These are phyloP conservation scores for Plantago coronopus DNA, from an alignment of 305 asterid genomes.

Conservation along the genomic window DNA sequence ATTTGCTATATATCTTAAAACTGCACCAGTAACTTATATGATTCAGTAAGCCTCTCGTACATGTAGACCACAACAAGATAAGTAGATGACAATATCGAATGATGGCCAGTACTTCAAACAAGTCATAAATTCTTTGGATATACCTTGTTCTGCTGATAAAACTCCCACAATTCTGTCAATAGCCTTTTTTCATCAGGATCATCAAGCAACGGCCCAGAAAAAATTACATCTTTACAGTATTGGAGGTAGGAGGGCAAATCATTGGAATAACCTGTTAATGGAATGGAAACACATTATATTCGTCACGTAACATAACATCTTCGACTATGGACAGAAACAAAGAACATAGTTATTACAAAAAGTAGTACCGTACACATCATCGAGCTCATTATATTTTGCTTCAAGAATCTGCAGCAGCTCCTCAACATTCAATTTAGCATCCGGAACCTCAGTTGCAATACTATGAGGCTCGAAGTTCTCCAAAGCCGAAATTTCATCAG, in stretches of 20 bases:
- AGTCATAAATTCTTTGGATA: background rate
- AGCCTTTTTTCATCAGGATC: conserved; percentile 53
- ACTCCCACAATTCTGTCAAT: conserved; percentile 53
- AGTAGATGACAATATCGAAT: too few relatives aligned
- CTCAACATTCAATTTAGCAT: conserved; percentile 30
- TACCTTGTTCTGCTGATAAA: conserved; percentile 55
- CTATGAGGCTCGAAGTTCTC: conserved; percentile 21
- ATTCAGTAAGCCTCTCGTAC: too few relatives aligned
- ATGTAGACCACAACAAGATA: too few relatives aligned
- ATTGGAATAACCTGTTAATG: conserved; percentile 44
- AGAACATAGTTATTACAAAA: background rate
- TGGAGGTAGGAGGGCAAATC: conserved; percentile 66
- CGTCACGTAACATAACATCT: conserved; percentile 10
- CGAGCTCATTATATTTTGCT: conserved; percentile 43
- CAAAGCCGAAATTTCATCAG: conserved; percentile 25
- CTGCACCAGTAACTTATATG: too few relatives aligned
- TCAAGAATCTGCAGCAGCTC: conserved; percentile 55
- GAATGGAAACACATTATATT: conserved; percentile 15
- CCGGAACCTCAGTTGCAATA: conserved; percentile 20
- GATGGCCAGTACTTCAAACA: too few relatives aligned
- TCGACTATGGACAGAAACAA: conserved; percentile 11
- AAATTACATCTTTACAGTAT: conserved; percentile 65
- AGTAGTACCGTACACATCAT: conserved; percentile 51
- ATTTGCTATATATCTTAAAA: too few relatives aligned
- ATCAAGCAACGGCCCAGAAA: conserved; percentile 51